Percentiles rank a stretch among this genome's conserved stretches.
These are phyloP conservation scores for Cladosporium sp. DNA, from an alignment of 2,329 filamentous ascomycete genomes.

Conservation along the genomic window DNA sequence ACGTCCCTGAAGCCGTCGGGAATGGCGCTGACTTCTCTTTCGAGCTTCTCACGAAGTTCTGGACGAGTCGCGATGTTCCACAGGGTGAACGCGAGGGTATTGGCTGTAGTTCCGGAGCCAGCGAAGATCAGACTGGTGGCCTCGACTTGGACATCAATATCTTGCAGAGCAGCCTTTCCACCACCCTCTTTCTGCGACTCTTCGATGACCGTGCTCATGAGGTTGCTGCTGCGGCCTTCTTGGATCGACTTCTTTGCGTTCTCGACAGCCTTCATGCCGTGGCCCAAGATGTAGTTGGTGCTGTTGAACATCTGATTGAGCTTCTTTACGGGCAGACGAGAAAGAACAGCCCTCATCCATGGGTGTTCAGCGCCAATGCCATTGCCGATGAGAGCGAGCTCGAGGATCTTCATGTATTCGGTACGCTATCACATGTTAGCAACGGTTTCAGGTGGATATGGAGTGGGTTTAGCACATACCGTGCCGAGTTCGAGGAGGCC, in stretches of 20 bases:
- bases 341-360: conserved; percentile 27
- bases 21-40: conserved; percentile 30
- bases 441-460: conserved; percentile 39
- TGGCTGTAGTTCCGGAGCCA: conserved; percentile 36
- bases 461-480: conserved; percentile 35
- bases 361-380: conserved; percentile 38
- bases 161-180: conserved; percentile 26
- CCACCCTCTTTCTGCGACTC: conserved; percentile 32
- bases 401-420: conserved; percentile 37
- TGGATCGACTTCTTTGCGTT: conserved; percentile 26
- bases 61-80: conserved; percentile 33
- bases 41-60: conserved; percentile 25
- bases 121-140: conserved; percentile 34
- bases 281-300: conserved; percentile 25
- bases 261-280: conserved; percentile 29
- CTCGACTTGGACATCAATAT: conserved; percentile 32
- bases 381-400: conserved; percentile 32
- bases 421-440: conserved; percentile 21
- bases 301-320: conserved; percentile 27
- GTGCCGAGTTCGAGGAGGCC: conserved; percentile 19
- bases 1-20: conserved; percentile 24
- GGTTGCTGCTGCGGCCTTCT: conserved; percentile 27
- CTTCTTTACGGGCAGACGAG: conserved; percentile 27
- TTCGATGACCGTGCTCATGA: conserved; percentile 27
- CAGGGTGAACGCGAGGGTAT: conserved; percentile 33